phyloP scores from a whole-genome alignment of 805 yeast genomes.

The Vanderwaltozyma tropicalis region DNA sequence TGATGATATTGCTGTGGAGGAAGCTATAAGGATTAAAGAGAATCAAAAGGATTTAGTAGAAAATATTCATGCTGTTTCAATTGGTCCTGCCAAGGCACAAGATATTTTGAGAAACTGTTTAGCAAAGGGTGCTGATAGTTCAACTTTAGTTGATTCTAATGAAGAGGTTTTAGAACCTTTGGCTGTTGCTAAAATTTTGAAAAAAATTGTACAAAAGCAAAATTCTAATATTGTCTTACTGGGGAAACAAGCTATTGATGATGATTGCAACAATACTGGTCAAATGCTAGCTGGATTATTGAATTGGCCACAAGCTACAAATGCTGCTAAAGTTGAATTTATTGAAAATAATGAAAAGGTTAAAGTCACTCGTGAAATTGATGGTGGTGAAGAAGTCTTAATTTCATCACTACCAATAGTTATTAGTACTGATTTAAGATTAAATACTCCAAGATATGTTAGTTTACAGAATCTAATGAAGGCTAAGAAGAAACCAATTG shows the following conservation, averaged over 20 bases:
- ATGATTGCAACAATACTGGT: slow-evolving; percentile 90
- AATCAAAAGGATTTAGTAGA: slow-evolving; percentile 54
- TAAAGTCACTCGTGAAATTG: slow-evolving; percentile 82
- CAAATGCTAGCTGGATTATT: slow-evolving; percentile 91
- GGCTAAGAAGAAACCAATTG: slow-evolving; percentile 93
- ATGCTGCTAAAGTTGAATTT: slow-evolving; percentile 75
- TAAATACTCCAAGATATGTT: slow-evolving; percentile 94
- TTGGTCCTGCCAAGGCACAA: slow-evolving; percentile 79
- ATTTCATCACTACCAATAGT: slow-evolving; percentile 72
- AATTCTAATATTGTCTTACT: slow-evolving; percentile 69
- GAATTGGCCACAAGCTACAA: slow-evolving; percentile 95
- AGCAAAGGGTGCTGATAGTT: slow-evolving; percentile 88
- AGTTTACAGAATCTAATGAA: slow-evolving; percentile 94
- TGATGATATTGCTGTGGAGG: slow-evolving; percentile 96
- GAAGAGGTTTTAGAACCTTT: slow-evolving; percentile 57
- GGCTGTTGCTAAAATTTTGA: slow-evolving; percentile 75
- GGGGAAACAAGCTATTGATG: slow-evolving; percentile 96
- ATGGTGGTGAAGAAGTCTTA: slow-evolving; percentile 85
- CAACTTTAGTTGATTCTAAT: slow-evolving; percentile 62
- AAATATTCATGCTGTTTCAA: slow-evolving; percentile 78
- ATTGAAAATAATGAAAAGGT: slow-evolving; percentile 39
- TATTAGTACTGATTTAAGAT: slow-evolving; percentile 85
- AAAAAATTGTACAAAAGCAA: slow-evolving; percentile 59
- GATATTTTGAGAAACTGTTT: slow-evolving; percentile 81
- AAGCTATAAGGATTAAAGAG: slow-evolving; percentile 72